These are phyloP conservation scores for Debaryomyces tyrocola DNA, from an alignment of 805 yeast genomes.

Conservation along the genomic window DNA sequence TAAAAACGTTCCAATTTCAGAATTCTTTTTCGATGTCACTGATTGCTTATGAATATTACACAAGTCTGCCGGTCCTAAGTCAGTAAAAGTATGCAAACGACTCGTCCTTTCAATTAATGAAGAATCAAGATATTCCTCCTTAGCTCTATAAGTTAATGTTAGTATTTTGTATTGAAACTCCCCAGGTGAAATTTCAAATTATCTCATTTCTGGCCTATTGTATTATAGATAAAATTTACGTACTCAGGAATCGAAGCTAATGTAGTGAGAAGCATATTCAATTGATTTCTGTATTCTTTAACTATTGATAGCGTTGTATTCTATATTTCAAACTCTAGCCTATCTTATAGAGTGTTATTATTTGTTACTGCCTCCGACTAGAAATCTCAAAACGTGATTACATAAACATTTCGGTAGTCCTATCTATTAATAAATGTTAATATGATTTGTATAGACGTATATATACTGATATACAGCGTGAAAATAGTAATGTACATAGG, in stretches of 20 bases:
- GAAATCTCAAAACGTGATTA: background rate
- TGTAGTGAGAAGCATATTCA: slow-evolving; percentile 34
- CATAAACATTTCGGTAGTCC: too few species aligned
- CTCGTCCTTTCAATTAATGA: slow-evolving; percentile 65
- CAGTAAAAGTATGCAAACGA: slow-evolving; percentile 57
- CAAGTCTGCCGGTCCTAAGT: slow-evolving; percentile 73
- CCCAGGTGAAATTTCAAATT: background rate
- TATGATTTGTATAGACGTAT: too few species aligned
- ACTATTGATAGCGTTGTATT: background rate
- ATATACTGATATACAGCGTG: too few species aligned
- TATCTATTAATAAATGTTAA: too few species aligned
- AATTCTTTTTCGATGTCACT: slow-evolving; percentile 40
- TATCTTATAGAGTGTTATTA: slow-evolving; percentile 3
- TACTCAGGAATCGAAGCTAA: slow-evolving; percentile 41
- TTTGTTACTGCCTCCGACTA: slow-evolving; percentile 1
- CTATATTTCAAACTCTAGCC: background rate
- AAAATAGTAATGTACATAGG: too few species aligned
- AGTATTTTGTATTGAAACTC: slow-evolving; percentile 9
- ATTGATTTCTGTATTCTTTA: slow-evolving; percentile 1
- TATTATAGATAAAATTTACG: slow-evolving; percentile 10
- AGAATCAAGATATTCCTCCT: slow-evolving; percentile 57
- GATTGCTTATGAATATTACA: slow-evolving; percentile 49
- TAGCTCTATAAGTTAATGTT: slow-evolving; percentile 26
- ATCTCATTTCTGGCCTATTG: background rate
- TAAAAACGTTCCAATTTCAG: slow-evolving; percentile 66